Base-by-base conservation (phyloP, 163 green algal genomes). In the Coccomyxa subellipsoidea region DNA sequence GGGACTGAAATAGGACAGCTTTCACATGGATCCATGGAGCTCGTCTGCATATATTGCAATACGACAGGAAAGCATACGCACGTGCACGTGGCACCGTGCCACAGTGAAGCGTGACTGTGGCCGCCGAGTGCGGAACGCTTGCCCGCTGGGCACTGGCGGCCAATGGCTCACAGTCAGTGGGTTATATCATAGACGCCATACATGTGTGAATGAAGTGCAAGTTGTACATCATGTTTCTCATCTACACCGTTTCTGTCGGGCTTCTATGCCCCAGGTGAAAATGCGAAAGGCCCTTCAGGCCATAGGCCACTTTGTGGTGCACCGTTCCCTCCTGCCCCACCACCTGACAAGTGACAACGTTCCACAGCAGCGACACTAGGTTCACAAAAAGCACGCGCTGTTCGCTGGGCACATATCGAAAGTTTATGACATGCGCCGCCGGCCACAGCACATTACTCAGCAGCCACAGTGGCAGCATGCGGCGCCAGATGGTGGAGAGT, bases 351-450 rank as follows among this genome's bases (percentile, higher is more conserved):
- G 66, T 38, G 77, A 80, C 76, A 70, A 80, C 38, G 25, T 80
- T 80, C 76, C 76, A 80, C 21, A 59, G n/a, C 38, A 87, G 73
- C 38, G 78, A 80, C 35, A 89, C 83, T n/a, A 80, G 31, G 76
- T 92, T 92, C 77, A 90, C 87, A 66, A 88, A 92, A 4, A 92
- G 80, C n/a, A 92, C 75, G 12, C 88, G 82, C 80, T 89, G 88
- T 53, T 88, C 80, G 36, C 70, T 54, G 23, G 88, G 85, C 31
- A 92, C 77, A 54, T 88, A 78, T 3, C 81, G 72, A 72, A 92
- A 92, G 81, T 92, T 92, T 76, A 90, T 77, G 7, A 86, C 36
- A 34, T 88, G 83, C 7, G 88, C 88, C 15, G 77, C 37, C 25
- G 88, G 88, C 88, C 88, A 92, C 54, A 92, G 53, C 32, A 79